Conservation (phyloP, 73 alveolate species). For the Durusdinium trenchii region DNA sequence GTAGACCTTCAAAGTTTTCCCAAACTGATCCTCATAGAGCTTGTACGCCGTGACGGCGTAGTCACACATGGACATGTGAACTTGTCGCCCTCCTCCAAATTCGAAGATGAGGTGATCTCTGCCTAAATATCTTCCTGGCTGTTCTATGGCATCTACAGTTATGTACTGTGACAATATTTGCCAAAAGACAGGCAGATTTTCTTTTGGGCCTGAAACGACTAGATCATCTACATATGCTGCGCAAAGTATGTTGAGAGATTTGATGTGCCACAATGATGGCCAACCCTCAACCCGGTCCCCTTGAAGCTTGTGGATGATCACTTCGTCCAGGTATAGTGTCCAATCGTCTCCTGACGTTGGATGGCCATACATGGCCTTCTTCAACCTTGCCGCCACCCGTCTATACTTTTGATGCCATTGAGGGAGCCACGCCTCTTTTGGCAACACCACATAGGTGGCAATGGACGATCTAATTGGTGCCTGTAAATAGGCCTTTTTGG, state of each 20-base stretch:
- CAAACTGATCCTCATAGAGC: background rate
- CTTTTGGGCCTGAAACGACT: background rate
- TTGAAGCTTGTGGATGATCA: background rate
- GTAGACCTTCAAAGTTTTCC: background rate
- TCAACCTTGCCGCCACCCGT: background rate
- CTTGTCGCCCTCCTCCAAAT: background rate
- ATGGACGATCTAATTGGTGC: background rate
- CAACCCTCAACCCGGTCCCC: background rate
- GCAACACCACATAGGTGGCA: background rate
- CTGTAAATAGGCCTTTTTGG: background rate
- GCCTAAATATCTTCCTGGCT: background rate
- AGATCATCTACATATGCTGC: background rate
- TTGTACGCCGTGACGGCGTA: background rate
- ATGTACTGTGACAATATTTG: background rate
- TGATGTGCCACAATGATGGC: conserved; percentile 6
- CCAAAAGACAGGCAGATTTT: background rate
- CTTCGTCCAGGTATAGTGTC: background rate
- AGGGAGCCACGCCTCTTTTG: background rate
- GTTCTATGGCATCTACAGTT: background rate
- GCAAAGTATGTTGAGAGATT: background rate
- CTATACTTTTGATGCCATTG: background rate
- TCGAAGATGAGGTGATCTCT: background rate
- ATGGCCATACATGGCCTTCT: background rate
- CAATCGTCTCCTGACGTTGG: conserved; percentile 14
- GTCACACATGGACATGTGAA: background rate